phyloP scores from a whole-genome alignment of 2,329 filamentous ascomycete genomes.

The Myriosclerotinia duriaeana region DNA sequence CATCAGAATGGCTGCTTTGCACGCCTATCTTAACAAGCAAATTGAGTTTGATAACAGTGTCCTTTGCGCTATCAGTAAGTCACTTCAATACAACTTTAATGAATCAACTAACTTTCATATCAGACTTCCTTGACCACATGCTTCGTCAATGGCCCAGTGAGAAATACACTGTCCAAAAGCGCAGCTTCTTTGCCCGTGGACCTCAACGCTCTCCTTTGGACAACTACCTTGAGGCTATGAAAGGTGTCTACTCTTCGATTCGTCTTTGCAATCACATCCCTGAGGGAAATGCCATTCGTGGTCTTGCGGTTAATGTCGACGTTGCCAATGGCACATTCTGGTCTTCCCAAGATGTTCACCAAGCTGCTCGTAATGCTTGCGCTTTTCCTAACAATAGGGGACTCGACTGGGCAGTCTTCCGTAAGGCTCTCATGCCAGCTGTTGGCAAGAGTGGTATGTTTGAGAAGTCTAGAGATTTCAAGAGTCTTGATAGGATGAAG shows the following conservation, averaged over 20 bases:
- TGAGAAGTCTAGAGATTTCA: constrained; percentile 52
- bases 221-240: constrained; percentile 71
- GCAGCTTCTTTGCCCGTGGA: constrained; percentile 68
- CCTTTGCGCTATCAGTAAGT: constrained; percentile 72
- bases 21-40: constrained; percentile 62
- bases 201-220: constrained; percentile 51
- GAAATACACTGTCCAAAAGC: constrained; percentile 69
- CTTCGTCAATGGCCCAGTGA: constrained; percentile 76
- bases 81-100: not conserved
- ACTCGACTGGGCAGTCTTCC: constrained; percentile 32
- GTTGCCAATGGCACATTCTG: constrained; percentile 92
- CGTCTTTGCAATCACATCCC: constrained; percentile 59
- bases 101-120: constrained; percentile 14
- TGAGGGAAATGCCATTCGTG: constrained; percentile 44
- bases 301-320: constrained; percentile 82
- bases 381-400: constrained; percentile 32
- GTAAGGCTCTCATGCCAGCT: constrained; percentile 31
- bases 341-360: constrained; percentile 47
- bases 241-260: constrained; percentile 86
- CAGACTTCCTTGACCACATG: constrained; percentile 83
- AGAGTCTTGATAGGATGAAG: constrained; percentile 53
- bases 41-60: constrained; percentile 64
- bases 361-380: constrained; percentile 40
- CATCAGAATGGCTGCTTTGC: constrained; percentile 66
- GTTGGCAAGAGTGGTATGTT: constrained; percentile 21